These are phyloP conservation scores for Monilinia aucupariae DNA, from an alignment of 2,329 filamentous ascomycete genomes.

Conservation along the genomic window DNA sequence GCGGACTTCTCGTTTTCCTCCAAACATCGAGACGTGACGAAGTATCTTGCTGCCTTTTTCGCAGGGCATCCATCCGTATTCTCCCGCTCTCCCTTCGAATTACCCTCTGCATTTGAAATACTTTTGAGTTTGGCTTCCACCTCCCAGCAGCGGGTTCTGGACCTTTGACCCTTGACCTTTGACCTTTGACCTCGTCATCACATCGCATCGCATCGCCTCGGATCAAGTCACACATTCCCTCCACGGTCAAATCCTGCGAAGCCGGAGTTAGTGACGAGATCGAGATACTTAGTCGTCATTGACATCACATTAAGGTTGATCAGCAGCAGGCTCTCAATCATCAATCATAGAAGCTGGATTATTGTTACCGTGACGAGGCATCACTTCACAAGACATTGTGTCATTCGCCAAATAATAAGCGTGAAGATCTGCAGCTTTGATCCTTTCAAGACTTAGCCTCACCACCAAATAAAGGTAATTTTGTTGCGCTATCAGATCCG, in stretches of 20 bases:
- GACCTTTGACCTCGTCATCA: not conserved
- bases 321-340: not conserved
- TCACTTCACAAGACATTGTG: not conserved
- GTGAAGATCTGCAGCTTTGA: slow-evolving; percentile 10
- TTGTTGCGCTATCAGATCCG: not conserved
- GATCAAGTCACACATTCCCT: not conserved
- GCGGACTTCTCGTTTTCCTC: not conserved
- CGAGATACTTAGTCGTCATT: not conserved
- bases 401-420: not conserved
- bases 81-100: not conserved
- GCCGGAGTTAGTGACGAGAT: not conserved
- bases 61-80: not conserved
- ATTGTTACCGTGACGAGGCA: not conserved
- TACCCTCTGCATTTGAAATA: not conserved
- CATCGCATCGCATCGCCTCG: not conserved
- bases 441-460: not conserved
- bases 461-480: not conserved
- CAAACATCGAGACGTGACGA: not conserved
- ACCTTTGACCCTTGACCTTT: not conserved
- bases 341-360: not conserved
- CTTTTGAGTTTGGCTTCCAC: not conserved
- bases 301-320: not conserved
- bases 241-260: not conserved
- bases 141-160: not conserved
- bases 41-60: not conserved